These are phyloP conservation scores for Aureobasidium sp. DNA, from an alignment of 2,329 filamentous ascomycete species.

Conservation along the genomic window DNA sequence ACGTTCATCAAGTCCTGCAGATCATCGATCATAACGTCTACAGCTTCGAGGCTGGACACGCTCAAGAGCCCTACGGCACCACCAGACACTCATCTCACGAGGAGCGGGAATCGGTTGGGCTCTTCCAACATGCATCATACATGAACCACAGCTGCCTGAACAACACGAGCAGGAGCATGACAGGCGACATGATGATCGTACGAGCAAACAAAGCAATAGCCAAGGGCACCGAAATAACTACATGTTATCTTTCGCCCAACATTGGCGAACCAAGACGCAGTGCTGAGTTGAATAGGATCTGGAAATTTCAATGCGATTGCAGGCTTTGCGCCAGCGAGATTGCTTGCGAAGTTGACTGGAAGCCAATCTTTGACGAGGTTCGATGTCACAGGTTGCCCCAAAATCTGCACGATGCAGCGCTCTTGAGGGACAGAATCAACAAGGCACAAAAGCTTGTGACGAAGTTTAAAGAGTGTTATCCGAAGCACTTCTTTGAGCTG, in stretches of 20 bases:
- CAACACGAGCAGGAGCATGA: constrained; percentile 29
- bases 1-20: background rate
- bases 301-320: background rate
- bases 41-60: background rate
- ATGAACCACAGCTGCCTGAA: constrained; percentile 36
- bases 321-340: background rate
- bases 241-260: background rate
- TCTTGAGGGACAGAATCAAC: background rate
- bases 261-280: background rate
- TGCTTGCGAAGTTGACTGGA: background rate
- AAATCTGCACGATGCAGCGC: background rate
- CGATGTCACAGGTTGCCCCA: background rate
- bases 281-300: background rate
- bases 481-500: background rate
- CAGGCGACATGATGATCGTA: constrained; percentile 34
- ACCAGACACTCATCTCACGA: background rate
- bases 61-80: background rate
- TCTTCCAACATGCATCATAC: constrained; percentile 34
- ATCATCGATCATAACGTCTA: background rate
- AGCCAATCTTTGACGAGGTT: background rate
- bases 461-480: background rate
- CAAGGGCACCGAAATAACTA: constrained; percentile 17
- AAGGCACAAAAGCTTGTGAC: background rate
- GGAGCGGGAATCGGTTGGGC: background rate
- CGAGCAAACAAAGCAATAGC: constrained; percentile 32